Base-by-base conservation (phyloP, 1,139 yeast species). In the Saccharomyces hybrid region DNA sequence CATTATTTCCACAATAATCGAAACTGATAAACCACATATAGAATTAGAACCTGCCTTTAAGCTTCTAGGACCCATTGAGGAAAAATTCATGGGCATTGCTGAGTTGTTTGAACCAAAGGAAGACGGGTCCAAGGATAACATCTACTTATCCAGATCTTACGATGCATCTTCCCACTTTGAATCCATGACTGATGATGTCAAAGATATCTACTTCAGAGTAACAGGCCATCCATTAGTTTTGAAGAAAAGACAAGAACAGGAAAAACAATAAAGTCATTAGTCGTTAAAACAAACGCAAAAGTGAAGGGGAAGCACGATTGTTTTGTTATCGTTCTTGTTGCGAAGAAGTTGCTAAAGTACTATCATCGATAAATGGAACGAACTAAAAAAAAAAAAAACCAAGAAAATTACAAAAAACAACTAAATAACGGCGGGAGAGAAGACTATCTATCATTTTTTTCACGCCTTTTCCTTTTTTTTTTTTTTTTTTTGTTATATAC, bases 161-260 rank as follows among this genome's bases (percentile, higher is more conserved):
- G 99, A 93, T 71, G 87, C 99, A 1, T 79, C 96, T 9, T 89
- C 97, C 11, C 99, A 93, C 75, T 93, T 93, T 70, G 99, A 93
- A 73, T 77, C 95, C 49, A 88, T 96, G 67, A 93, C 99, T 50
- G 98, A 93, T 70, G 99, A 93, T 71, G 96, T 93, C 63, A 90
- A 90, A 74, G 96, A 93, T 71, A 81, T 93, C 59, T 89, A 95
- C 74, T 84, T 85, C 73, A 82, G 99, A 72, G 85, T 95, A 62
- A 89, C 88, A 52, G 98, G 98, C 54, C 88, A 88, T 72, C 96
- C 96, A 24, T 79, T 93, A 67, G 95, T 88, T 32, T 79, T 93
- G 65, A 84, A 88, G 76, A 81, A 86, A 72, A 83, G 95, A 68
- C 78, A 81, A 48, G 77, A 80, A 51, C 81, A 74, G 42, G 88